A percentile compares a stretch with the other conserved stretches of the same genome.
phyloP scores from a whole-genome alignment of 1,284 basidiomycete genomes.

The Leccinum holopus region DNA sequence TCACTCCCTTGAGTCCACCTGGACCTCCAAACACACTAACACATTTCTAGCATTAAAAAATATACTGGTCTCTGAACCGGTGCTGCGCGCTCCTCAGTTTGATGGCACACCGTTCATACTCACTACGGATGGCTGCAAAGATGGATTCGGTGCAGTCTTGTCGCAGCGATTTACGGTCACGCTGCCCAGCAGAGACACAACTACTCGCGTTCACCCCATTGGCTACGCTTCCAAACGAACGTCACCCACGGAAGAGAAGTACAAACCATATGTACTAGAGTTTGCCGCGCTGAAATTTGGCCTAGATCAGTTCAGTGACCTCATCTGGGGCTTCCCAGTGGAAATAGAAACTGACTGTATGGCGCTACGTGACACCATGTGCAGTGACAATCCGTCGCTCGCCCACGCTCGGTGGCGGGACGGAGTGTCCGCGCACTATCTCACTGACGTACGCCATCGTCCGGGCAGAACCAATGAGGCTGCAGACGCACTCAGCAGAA shows the following conservation, averaged over 20 bases:
- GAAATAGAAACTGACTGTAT: background rate
- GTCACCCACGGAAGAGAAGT: background rate
- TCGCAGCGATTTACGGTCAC: background rate
- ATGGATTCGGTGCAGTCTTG: constrained; percentile 1
- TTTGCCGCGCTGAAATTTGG: constrained; percentile 12
- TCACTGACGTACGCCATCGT: too few species aligned
- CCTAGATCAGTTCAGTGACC: constrained; percentile 10
- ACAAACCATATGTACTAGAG: constrained; percentile 13
- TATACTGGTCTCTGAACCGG: too few species aligned
- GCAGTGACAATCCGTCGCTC: too few species aligned
- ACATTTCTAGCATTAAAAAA: too few species aligned
- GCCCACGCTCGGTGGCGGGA: too few species aligned
- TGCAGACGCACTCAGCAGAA: too few species aligned
- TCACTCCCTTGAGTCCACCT: too few species aligned
- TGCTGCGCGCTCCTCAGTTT: constrained; percentile 1
- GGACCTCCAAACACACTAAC: too few species aligned
- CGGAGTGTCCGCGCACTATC: too few species aligned
- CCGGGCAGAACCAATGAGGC: too few species aligned
- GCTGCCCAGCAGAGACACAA: background rate
- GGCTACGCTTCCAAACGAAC: constrained; percentile 11
- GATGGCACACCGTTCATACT: constrained; percentile 12
- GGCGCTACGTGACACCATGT: background rate
- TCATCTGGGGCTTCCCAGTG: constrained; percentile 8
- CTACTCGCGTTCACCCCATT: background rate
- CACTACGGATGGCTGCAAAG: constrained; percentile 4